phyloP scores from a whole-genome alignment of 1,139 yeast species.

The Waltiozyma sp. region DNA sequence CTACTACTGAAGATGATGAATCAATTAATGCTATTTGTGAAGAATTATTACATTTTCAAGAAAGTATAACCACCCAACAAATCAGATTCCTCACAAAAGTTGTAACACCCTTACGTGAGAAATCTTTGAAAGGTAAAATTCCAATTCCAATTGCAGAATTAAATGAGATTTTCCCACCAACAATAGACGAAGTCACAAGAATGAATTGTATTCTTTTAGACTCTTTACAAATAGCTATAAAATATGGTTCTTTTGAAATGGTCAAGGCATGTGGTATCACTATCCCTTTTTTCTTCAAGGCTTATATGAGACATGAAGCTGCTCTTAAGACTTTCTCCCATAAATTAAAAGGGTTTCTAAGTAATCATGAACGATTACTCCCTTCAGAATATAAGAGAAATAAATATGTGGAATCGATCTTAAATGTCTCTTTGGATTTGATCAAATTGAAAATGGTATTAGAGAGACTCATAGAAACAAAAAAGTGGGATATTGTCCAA shows the following conservation, averaged over 20 bases:
- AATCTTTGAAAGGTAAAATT: constrained; percentile 46
- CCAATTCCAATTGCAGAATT: constrained; percentile 37
- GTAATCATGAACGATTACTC: constrained; percentile 17
- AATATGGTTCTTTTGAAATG: constrained; percentile 63
- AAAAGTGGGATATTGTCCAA: constrained; percentile 28
- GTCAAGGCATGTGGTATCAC: constrained; percentile 70
- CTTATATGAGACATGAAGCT: constrained; percentile 89
- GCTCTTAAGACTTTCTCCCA: constrained; percentile 52
- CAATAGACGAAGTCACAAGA: constrained; percentile 86
- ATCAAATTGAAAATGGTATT: constrained; percentile 60
- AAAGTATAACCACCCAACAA: constrained; percentile 59
- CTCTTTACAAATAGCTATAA: constrained; percentile 54
- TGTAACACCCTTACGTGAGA: constrained; percentile 66
- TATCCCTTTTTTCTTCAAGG: constrained; percentile 83
- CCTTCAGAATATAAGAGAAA: constrained; percentile 34
- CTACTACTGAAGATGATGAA: constrained; percentile 19
- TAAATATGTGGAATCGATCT: constrained; percentile 53
- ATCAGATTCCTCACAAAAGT: constrained; percentile 69
- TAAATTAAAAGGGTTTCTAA: constrained; percentile 25
- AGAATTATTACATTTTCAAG: constrained; percentile 62
- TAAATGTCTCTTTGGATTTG: constrained; percentile 55
- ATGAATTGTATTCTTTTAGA: constrained; percentile 78
- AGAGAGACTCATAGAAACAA: constrained; percentile 38
- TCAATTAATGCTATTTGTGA: constrained; percentile 39
- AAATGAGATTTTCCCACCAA: constrained; percentile 81